Base-by-base conservation (phyloP, 805 yeast genomes). In the Myxozyma sirexii region DNA sequence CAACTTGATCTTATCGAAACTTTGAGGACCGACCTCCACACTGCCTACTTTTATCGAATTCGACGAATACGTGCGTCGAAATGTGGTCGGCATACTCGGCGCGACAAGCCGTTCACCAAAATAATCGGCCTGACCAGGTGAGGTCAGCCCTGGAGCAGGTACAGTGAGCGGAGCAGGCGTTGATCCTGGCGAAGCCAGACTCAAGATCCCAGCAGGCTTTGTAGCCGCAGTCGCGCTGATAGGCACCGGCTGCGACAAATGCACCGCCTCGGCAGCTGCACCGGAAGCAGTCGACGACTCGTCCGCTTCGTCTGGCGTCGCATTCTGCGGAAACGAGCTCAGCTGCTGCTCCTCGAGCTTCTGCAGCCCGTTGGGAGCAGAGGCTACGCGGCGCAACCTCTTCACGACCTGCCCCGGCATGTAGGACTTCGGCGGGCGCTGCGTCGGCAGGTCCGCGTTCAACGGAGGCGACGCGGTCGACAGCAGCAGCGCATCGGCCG, bases 1-100 rank as follows among this genome's bases (percentile, higher is more conserved):
- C n/a, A 94, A 76, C 67, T 89, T 84, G 55, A 94, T 83, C 71
- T 90, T 93, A 66, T 92, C 97, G 72, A 94, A 94, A 27, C 94
- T 87, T 46, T 83, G 82, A 1, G 96, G 96, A 4, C 86, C 82
- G 21, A 96, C 99, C 69, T 88, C 90, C 8, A 87, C 90, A 63
- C 85, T 87, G 57, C 84, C 79, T 38, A 85, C 80, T 69, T 85
- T 88, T 56, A 87, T 87, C 12, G 97, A 84, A 64, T 86, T 85
- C 60, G 86, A 81, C 19, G 91, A 84, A 69, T 88, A 88, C 64
- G 85, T 83, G 63, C 96, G 78, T 6, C 66, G 59, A 46, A 62
- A 62, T 4, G 46, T 41, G 3, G 60, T 24, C 8, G 62, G 62
- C 33, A 56, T 23, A 5, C 21, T 29, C 6, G 61, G 59, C 13